phyloP scores from a whole-genome alignment of 306 rosid genomes.

The Glycine soja region DNA sequence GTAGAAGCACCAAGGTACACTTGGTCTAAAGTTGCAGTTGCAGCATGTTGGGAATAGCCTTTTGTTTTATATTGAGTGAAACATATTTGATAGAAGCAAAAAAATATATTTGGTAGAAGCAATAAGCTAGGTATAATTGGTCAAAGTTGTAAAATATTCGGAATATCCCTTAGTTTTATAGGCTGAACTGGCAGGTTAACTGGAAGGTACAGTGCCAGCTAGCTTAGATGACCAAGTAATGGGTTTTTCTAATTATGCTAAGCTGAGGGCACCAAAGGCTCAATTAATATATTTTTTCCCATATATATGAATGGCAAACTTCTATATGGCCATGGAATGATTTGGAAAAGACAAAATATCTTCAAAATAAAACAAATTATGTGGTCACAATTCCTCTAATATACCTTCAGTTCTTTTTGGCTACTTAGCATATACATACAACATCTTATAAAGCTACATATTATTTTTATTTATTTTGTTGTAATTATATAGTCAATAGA shows the following conservation, averaged over 20 bases:
- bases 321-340: neutral
- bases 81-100: neutral
- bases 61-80: neutral
- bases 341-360: neutral
- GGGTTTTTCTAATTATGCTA: neutral
- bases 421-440: neutral
- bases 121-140: neutral
- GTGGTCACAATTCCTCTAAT: neutral
- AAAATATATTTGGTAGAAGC: neutral
- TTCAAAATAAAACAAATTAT: neutral
- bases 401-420: neutral
- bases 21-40: too few relatives aligned
- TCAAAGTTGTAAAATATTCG: neutral
- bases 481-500: neutral
- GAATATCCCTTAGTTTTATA: neutral
- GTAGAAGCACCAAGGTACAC: too few relatives aligned
- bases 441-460: neutral
- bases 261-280: neutral
- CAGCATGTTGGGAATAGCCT: too few relatives aligned
- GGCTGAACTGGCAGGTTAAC: neutral
- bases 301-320: neutral
- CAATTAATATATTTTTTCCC: neutral
- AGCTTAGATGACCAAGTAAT: neutral
- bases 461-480: slow-evolving; percentile 1
- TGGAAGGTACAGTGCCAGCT: neutral